Conservation (phyloP, 75 land plant species). For the Larix kaempferi region DNA sequence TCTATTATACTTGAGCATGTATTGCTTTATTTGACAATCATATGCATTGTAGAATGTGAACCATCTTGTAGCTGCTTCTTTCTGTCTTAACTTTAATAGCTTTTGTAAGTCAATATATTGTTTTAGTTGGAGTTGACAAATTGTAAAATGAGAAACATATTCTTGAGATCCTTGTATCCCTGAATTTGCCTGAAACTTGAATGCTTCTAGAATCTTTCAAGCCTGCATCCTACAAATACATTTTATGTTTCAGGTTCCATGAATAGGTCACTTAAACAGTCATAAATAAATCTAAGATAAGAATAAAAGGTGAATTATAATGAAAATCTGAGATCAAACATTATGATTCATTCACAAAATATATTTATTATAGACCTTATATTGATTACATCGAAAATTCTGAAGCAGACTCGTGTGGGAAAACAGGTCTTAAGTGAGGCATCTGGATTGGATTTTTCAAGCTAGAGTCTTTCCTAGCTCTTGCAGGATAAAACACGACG, state of each 20-base stretch:
- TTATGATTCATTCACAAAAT: too few relatives aligned
- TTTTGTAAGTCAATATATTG: not conserved
- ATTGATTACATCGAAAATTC: not conserved
- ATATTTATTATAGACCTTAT: not conserved
- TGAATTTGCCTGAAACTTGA: not conserved
- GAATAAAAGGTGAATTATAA: too few relatives aligned
- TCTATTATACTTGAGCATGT: not conserved
- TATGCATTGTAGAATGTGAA: not conserved
- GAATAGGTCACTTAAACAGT: not conserved
- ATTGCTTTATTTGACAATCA: slow-evolving; percentile 13
- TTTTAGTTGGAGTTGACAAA: not conserved
- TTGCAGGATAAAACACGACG: not conserved
- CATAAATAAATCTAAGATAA: too few relatives aligned
- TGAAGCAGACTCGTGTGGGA: not conserved
- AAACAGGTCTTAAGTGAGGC: not conserved
- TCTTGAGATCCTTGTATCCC: slow-evolving; percentile 1
- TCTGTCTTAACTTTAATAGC: not conserved
- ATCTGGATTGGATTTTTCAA: not conserved
- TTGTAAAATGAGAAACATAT: not conserved
- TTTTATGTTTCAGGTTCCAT: not conserved
- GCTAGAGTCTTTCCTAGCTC: not conserved
- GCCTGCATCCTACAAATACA: not conserved
- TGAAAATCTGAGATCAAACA: too few relatives aligned
- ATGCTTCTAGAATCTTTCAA: not conserved
- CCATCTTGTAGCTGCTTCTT: slow-evolving; percentile 3